Evolutionary conservation across 106 monocot genomes (phyloP).

Genomic region (Triglochin maritima): DNA sequence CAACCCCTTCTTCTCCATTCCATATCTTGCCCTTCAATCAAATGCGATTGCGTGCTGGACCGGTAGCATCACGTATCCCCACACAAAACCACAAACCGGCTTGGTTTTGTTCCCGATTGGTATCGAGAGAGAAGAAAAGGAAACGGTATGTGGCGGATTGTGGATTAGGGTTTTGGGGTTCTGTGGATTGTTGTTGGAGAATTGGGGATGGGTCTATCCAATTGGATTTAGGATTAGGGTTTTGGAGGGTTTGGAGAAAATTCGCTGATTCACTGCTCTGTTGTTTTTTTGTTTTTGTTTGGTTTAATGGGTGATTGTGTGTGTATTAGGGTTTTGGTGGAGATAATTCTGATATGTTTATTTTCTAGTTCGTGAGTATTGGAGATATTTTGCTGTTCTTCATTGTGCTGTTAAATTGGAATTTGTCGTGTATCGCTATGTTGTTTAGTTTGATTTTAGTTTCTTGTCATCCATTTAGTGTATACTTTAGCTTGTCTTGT

Average conservation of each 20-base stretch:
- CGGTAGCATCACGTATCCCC: no score
- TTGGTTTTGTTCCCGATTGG: no score
- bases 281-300: background rate
- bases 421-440: background rate
- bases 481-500: no score
- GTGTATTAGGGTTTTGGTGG: background rate
- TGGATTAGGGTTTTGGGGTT: no score
- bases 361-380: background rate
- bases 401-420: background rate
- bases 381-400: background rate
- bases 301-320: background rate
- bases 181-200: no score
- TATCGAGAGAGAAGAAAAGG: no score
- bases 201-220: no score
- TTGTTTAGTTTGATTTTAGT: background rate
- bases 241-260: background rate
- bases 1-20: no score
- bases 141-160: no score
- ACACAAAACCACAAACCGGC: no score
- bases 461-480: background rate
- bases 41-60: background rate
- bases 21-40: background rate
- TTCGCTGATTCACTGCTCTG: background rate
- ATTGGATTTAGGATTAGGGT: background rate
- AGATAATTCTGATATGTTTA: background rate